Base-by-base conservation (phyloP, 2,329 filamentous ascomycete species). In the Nectriaceae sp. region DNA sequence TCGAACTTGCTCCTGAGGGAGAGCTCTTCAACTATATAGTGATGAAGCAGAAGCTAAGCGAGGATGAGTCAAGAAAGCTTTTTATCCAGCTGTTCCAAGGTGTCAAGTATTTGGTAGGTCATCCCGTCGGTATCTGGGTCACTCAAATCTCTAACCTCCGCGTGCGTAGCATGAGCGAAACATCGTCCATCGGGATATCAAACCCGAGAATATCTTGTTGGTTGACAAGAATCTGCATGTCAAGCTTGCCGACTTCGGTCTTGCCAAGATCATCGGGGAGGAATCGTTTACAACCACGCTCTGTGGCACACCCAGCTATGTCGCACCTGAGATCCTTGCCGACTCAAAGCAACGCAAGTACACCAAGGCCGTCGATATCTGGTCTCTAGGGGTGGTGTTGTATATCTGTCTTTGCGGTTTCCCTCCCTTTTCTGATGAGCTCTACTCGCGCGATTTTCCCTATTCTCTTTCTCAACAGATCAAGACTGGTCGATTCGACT, bases 321-420 rank as follows among this genome's bases (percentile, higher is more conserved):
- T 97, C 52, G 94, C 95, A 1, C 94, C 94, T 1, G 94, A 99
- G 68, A 96, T 99, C 48, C 76, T 99, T 4, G 88, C 91, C 63
- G 88, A 92, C 54, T 84, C 82, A 16, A 87, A 84, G 61, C 83
- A 90, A 52, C 85, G 94, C 56, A 89, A 89, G 65, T 99, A 99
- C 72, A 96, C 92, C 46, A 90, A 91, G 63, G 92, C 92, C 3
- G 94, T 99, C 10, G 94, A 99, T 67, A 79, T 97, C 36, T 97
- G 94, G 94, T 96, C 92, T 2, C 79, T 97, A 1, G 94, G 94
- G n/a, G 94, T 99, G 3, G 93, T 99, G 3, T 78, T 99, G 20
- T 99, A 97, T 71, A 97, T 97, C 61, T 97, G 91, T 66, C 80
- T 97, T 4, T 97, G 94, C 66, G 94, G 94, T 29, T 97, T 97